A percentile compares a stretch with the other conserved stretches of the same genome.
Conservation (phyloP, 768 basidiomycete genomes). For the Pleurotus cornucopiae region DNA sequence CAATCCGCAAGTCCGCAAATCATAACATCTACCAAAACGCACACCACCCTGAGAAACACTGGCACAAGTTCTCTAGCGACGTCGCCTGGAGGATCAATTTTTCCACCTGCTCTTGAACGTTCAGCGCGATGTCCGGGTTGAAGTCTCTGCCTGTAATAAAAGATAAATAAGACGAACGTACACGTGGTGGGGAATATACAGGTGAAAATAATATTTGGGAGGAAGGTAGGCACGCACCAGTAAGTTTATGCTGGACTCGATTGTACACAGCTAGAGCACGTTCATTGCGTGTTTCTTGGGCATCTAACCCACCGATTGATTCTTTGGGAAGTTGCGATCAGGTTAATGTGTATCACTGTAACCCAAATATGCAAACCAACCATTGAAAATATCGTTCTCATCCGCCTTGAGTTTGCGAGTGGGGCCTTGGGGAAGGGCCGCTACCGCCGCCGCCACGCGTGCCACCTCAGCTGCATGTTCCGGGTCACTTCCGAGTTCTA, state of each 20-base stretch:
- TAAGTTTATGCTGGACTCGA: slow-evolving; percentile 92
- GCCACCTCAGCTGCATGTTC: slow-evolving; percentile 62
- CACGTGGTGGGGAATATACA: background rate
- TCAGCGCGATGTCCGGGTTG: slow-evolving; percentile 72
- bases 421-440: slow-evolving; percentile 75
- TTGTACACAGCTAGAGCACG: slow-evolving; percentile 92
- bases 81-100: slow-evolving; percentile 92
- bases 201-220: too few species aligned
- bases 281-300: slow-evolving; percentile 87
- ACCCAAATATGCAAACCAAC: slow-evolving; percentile 33
- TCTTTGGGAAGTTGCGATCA: slow-evolving; percentile 19
- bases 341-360: background rate
- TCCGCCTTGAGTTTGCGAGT: slow-evolving; percentile 82
- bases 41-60: slow-evolving; percentile 94
- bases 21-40: slow-evolving; percentile 14
- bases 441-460: slow-evolving; percentile 32
- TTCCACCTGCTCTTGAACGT: slow-evolving; percentile 82
- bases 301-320: slow-evolving; percentile 49
- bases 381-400: slow-evolving; percentile 91
- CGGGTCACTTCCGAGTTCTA: slow-evolving; percentile 43
- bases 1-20: too few species aligned
- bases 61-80: slow-evolving; percentile 91
- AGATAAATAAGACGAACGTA: background rate
- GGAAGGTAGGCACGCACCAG: slow-evolving; percentile 47
- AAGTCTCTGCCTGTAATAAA: slow-evolving; percentile 76